Evolutionary conservation across 2,329 filamentous ascomycete species (phyloP).

Genomic region (Sporothrix mexicana): DNA sequence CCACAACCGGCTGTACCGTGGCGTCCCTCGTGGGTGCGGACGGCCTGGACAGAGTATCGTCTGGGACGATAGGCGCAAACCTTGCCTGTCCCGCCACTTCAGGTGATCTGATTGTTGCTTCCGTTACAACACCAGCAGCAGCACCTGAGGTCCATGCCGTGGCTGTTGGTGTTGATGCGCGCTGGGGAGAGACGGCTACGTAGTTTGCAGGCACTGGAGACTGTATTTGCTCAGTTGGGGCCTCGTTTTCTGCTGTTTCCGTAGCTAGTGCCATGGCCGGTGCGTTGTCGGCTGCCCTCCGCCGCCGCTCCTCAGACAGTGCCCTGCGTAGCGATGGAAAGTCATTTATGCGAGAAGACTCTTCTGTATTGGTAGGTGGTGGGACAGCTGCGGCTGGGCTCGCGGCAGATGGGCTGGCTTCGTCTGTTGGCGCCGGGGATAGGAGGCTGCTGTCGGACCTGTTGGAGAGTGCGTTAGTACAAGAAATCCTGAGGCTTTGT

Average conservation of each 20-base stretch:
- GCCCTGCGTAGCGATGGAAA: constrained; percentile 10
- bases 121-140: background rate
- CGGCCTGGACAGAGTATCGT: too few species aligned
- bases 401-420: constrained; percentile 55
- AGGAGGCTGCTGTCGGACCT: constrained; percentile 53
- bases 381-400: constrained; percentile 11
- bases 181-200: background rate
- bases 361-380: background rate
- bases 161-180: background rate
- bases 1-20: background rate
- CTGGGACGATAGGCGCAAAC: background rate
- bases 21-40: background rate
- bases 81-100: background rate
- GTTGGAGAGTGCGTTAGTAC: constrained; percentile 35
- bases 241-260: background rate
- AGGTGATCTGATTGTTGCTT: background rate
- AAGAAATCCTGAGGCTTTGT: too few species aligned
- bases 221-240: background rate
- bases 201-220: background rate
- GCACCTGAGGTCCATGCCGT: background rate
- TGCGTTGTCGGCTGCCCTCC: background rate
- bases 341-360: background rate
- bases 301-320: constrained; percentile 3
- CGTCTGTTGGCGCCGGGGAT: constrained; percentile 68
- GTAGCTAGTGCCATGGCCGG: too few species aligned